Evolutionary conservation across 2,329 filamentous ascomycete genomes (phyloP), one percentile per base, ranked within the genome.

Genomic region (Aureobasidium sp.): DNA sequence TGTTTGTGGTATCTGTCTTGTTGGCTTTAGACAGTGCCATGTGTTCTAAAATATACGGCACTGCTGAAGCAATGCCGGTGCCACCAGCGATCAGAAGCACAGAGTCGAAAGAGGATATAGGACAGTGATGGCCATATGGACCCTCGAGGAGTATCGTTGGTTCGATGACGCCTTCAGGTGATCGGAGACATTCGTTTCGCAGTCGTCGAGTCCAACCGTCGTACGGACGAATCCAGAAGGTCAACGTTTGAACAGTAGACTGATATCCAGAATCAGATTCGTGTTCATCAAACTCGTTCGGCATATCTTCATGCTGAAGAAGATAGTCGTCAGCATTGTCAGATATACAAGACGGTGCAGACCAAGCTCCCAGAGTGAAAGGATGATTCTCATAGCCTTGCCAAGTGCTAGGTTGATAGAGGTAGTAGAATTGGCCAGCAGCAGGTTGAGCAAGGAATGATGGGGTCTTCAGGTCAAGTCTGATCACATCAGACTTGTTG

Each of bases 311-410:
- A 5, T 36, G 17, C 7, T 39, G 23, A 5, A 61, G 46, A 4
- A 61, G 47, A 27, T 47, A 47, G 27, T 5, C 52, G 13, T 13
- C 27, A 12, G 20, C 36, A 6, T 34, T 26, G 4, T 47, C 51
- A 13, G 9, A 29, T 12, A 5, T 5, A 34, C 17, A 7, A 13
- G 17, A 23, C 27, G 6, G 23, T 6, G 34, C n/a, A 26, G 50
- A 53, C 66, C 63, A 74, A 0, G 66, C 66, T 48, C 74, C 77
- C 1, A 80, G 66, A 0, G 77, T 79, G 66, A 83, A 82, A 0
- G 80, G 80, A 64, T 83, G 80, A 60, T 75, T 82, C 61, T 82
- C 77, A 71, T 78, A 82, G 2, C 78, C 74, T 9, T 73, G 72
- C 15, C 77, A 69, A 20, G 74, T 72, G 5, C 77, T 70, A 0